Evolutionary conservation across 2,329 filamentous ascomycete genomes (phyloP), one percentile per base, ranked within the genome.

Genomic region (Colletotrichum karsti): DNA sequence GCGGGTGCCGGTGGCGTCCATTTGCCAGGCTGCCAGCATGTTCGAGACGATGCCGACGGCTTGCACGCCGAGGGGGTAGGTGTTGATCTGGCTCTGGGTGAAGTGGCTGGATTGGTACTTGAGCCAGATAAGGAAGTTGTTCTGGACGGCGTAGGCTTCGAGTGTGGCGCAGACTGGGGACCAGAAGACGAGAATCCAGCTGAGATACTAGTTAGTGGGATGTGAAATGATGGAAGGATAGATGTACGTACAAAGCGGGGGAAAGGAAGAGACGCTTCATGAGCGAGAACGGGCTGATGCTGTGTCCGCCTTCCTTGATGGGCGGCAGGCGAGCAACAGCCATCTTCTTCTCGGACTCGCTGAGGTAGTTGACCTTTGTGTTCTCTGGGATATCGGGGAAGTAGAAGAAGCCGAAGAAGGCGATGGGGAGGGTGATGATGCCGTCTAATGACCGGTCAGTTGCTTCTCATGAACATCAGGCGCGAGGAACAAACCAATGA

Each of bases 361-460:
- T 70, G n/a, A 69, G 61, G 41, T 72, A 72, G 6, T 54, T 82
- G 77, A 82, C 82, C 9, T 72, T 74, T 1, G 74, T 77, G 12
- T 70, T 76, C 15, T 81, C 79, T 0, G 85, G 85, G 1, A 84
- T 78, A 26, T 86, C 84, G 0, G 85, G 85, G 67, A 87, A 87
- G 71, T 78, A 77, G 50, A 85, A 39, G 63, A 83, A 83, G 5
- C 86, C 85, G 44, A 85, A 86, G 5, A 87, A 54, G 2, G 85
- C 85, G 2, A 89, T 79, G 0, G 86, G 85, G 0, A 88, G 70
- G 0, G 84, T 87, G 67, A 87, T 87, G 54, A 87, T 76, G 1
- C 84, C 84, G 61, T 87, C 84, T 77, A 60, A 20, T 12, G n/a
- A n/a, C n/a, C n/a, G n/a, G n/a, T n/a, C n/a, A n/a, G n/a, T n/a